These are phyloP conservation scores for Saturnispora dispora DNA, from an alignment of 805 yeast genomes.

Conservation along the genomic window DNA sequence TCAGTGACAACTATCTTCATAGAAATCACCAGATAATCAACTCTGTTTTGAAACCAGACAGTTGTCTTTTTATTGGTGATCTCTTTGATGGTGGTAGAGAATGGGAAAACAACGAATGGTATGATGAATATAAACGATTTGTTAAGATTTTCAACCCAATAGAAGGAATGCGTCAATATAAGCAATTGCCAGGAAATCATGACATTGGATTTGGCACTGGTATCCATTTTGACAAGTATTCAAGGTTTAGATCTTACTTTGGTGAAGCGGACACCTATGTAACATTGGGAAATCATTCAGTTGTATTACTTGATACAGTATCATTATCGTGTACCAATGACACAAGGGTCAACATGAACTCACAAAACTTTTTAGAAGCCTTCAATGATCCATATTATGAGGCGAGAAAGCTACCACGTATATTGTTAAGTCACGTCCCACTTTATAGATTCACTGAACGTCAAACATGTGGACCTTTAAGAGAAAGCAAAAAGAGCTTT, in stretches of 20 bases:
- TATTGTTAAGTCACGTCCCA: constrained; percentile 84
- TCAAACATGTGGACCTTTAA: constrained; percentile 62
- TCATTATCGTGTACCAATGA: constrained; percentile 57
- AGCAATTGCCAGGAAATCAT: constrained; percentile 83
- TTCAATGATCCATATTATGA: constrained; percentile 19
- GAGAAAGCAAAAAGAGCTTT: constrained; percentile 60
- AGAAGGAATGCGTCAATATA: constrained; percentile 25
- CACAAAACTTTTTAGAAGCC: constrained; percentile 43
- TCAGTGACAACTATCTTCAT: constrained; percentile 73
- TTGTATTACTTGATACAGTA: constrained; percentile 74
- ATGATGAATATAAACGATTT: constrained; percentile 59
- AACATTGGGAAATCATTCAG: constrained; percentile 59
- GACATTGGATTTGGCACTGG: constrained; percentile 90
- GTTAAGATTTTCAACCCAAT: constrained; percentile 44
- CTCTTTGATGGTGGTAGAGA: constrained; percentile 94
- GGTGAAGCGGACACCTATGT: constrained; percentile 57
- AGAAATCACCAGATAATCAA: constrained; percentile 52
- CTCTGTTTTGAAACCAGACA: constrained; percentile 66
- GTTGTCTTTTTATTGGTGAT: constrained; percentile 79
- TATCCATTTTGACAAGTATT: constrained; percentile 44
- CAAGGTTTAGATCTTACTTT: constrained; percentile 61
- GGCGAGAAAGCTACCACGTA: constrained; percentile 40
- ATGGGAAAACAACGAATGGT: constrained; percentile 57
- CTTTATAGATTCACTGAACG: constrained; percentile 55
- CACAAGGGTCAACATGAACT: constrained; percentile 34